Percentiles rank a stretch among this genome's conserved stretches.
These are phyloP conservation scores for Fonsecaea nubica DNA, from an alignment of 2,329 filamentous ascomycete species.

Conservation along the genomic window DNA sequence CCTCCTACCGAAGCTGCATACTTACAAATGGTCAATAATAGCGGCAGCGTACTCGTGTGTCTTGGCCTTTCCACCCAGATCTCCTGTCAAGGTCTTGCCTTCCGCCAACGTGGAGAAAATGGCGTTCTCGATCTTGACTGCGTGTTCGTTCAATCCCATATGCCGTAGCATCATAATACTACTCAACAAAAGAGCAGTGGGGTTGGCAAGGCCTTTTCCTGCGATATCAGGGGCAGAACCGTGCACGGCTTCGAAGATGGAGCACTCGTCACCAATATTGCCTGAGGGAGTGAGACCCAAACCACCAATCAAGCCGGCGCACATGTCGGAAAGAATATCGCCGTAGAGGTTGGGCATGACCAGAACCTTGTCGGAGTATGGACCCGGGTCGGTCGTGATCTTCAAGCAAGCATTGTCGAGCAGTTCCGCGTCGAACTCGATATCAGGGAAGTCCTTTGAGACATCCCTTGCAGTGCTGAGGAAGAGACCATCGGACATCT, in stretches of 20 bases:
- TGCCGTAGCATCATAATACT: constrained; percentile 99
- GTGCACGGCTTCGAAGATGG: constrained; percentile 99
- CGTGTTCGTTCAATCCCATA: constrained; percentile 89
- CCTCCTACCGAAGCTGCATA: background rate
- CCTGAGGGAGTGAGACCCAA: constrained; percentile 96
- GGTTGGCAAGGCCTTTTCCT: constrained; percentile 95
- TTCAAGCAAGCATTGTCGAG: constrained; percentile 99
- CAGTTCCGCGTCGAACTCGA: constrained; percentile 97
- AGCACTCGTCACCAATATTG: constrained; percentile 99
- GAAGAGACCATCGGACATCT: constrained; percentile 95
- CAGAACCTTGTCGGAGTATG: constrained; percentile 84
- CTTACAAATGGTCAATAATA: constrained; percentile 73
- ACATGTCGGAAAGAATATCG: constrained; percentile 99
- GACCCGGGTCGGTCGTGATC: constrained; percentile 93
- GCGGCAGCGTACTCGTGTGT: constrained; percentile 91
- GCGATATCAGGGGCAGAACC: constrained; percentile 97
- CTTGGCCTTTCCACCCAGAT: constrained; percentile 95
- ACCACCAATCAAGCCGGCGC: constrained; percentile 96
- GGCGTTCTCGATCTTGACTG: constrained; percentile 86
- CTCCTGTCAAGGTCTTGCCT: constrained; percentile 94
- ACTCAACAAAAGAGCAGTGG: constrained; percentile 90
- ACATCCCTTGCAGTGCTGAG: constrained; percentile 83
- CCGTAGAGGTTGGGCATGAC: constrained; percentile 99
- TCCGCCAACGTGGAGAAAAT: constrained; percentile 95
- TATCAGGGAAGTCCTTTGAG: constrained; percentile 91